These are phyloP conservation scores for Leccinum obscurum DNA, from an alignment of 768 basidiomycete species.

Conservation along the genomic window DNA sequence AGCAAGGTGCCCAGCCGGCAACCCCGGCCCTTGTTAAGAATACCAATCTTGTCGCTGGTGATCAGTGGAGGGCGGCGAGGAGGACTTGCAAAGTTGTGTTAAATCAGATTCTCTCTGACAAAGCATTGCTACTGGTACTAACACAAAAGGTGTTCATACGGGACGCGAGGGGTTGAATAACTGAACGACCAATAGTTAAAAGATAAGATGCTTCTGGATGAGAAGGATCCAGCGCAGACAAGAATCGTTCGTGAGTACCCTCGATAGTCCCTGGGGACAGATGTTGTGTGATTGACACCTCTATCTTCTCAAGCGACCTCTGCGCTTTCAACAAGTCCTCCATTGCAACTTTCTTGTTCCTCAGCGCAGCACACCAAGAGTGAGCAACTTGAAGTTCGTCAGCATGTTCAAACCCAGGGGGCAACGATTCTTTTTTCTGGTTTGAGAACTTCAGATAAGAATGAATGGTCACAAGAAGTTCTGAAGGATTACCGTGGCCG, in stretches of 20 bases:
- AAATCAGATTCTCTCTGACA: background rate
- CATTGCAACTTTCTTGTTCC: background rate
- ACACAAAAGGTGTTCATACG: background rate
- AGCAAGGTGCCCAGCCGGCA: too few relatives aligned
- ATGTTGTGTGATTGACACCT: background rate
- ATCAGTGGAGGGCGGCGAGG: constrained; percentile 13
- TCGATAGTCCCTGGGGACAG: background rate
- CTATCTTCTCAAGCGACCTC: background rate
- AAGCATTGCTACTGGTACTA: background rate
- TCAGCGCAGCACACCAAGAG: background rate
- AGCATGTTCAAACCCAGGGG: background rate
- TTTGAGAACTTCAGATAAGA: background rate
- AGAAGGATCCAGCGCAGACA: background rate
- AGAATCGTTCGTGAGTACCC: background rate
- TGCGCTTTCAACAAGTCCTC: background rate
- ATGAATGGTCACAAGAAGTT: background rate
- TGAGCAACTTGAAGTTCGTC: background rate
- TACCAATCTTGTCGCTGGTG: constrained; percentile 7
- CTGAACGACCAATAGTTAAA: background rate
- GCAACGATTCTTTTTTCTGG: background rate
- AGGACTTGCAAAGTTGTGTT: constrained; percentile 3
- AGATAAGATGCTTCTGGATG: background rate
- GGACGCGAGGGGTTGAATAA: background rate
- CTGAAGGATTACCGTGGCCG: background rate
- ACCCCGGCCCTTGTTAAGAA: background rate